Evolutionary conservation across 805 yeast species (phyloP).

Genomic region (Helenozyma baotianmanensis): DNA sequence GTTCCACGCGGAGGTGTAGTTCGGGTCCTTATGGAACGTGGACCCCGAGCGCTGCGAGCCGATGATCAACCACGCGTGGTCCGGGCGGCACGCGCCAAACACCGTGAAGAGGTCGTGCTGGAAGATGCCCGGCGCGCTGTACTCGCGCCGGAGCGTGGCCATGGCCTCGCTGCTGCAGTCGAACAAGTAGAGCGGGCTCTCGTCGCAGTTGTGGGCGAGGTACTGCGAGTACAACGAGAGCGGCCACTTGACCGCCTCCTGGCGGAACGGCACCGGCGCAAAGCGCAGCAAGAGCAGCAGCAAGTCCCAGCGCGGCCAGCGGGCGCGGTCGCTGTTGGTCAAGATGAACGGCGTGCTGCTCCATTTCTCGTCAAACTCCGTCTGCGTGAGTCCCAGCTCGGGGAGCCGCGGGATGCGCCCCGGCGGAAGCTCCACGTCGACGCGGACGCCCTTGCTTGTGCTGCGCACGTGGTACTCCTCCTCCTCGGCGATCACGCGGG

Average conservation of each 20-base stretch:
- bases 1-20: slow-evolving; percentile 89
- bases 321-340: slow-evolving; percentile 21
- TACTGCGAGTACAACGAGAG: slow-evolving; percentile 58
- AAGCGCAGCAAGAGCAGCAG: slow-evolving; percentile 46
- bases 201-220: slow-evolving; percentile 61
- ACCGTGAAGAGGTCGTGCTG: slow-evolving; percentile 56
- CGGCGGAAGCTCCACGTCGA: slow-evolving; percentile 18
- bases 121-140: slow-evolving; percentile 50
- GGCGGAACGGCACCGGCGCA: slow-evolving; percentile 63
- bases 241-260: slow-evolving; percentile 83
- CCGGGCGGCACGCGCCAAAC: slow-evolving; percentile 70
- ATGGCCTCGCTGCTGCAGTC: slow-evolving; percentile 77
- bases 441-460: slow-evolving; percentile 4
- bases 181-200: slow-evolving; percentile 79
- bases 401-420: slow-evolving; percentile 51
- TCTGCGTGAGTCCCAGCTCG: slow-evolving; percentile 40
- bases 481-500: slow-evolving; percentile 47
- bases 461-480: slow-evolving; percentile 22
- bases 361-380: slow-evolving; percentile 43
- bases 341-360: slow-evolving; percentile 63
- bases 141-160: slow-evolving; percentile 50
- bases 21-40: slow-evolving; percentile 91
- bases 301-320: slow-evolving; percentile 70
- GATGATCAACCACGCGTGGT: slow-evolving; percentile 85
- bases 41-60: slow-evolving; percentile 85